Percentiles rank a stretch among this genome's conserved stretches.
phyloP scores from a whole-genome alignment of 257 asterid genomes.

The Rauvolfia tetraphylla region DNA sequence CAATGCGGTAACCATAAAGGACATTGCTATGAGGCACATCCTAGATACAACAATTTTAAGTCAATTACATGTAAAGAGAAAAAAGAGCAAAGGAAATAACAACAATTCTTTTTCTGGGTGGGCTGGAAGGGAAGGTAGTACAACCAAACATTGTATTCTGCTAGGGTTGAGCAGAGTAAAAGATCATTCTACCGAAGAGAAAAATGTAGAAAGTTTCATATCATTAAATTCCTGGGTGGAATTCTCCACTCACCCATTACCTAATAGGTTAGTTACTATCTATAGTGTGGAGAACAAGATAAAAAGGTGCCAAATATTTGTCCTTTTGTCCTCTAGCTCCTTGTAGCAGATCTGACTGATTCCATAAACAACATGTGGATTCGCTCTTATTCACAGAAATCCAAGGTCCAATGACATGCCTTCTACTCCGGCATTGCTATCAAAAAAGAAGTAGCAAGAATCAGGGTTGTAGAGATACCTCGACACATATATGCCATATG shows the following conservation, averaged over 20 bases:
- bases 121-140: not conserved
- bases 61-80: not conserved
- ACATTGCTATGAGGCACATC: slow-evolving; percentile 70
- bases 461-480: slow-evolving; percentile 45
- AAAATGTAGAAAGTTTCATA: not conserved
- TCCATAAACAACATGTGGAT: not conserved
- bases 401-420: not conserved
- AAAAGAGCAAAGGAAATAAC: not conserved
- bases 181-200: not conserved
- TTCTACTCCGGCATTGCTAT: too few species aligned
- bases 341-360: not conserved
- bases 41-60: slow-evolving; percentile 32
- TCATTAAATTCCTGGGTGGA: not conserved
- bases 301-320: not conserved
- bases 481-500: slow-evolving; percentile 88
- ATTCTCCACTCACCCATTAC: not conserved
- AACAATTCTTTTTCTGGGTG: not conserved
- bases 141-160: not conserved
- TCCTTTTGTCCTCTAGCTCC: not conserved
- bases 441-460: slow-evolving; percentile 1
- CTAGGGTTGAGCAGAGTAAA: not conserved
- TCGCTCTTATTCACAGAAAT: not conserved
- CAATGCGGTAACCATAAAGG: slow-evolving; percentile 70
- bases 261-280: not conserved
- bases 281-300: not conserved